Percentiles rank a stretch among this genome's conserved stretches.
Evolutionary conservation across 2,329 filamentous ascomycete genomes (phyloP).

Genomic region (Colletotrichum destructivum): DNA sequence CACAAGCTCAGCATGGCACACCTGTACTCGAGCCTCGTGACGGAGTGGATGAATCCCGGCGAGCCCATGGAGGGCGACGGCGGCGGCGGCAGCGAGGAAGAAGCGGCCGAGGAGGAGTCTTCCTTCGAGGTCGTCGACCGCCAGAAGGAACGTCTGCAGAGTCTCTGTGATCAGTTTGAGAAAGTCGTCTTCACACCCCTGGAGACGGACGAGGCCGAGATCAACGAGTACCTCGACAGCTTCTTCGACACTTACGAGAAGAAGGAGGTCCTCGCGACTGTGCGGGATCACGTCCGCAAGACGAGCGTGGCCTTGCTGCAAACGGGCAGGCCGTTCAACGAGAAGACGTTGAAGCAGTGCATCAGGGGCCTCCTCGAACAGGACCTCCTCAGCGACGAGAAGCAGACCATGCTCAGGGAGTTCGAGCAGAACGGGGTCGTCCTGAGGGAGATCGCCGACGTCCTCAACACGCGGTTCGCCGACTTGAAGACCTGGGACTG

Average conservation of each 20-base stretch:
- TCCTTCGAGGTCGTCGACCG: slow-evolving; percentile 11
- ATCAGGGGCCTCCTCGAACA: slow-evolving; percentile 60
- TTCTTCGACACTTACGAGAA: slow-evolving; percentile 56
- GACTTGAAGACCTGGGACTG: slow-evolving; percentile 63
- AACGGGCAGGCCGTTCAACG: slow-evolving; percentile 54
- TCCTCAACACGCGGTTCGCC: slow-evolving; percentile 66
- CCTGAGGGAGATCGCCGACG: slow-evolving; percentile 64
- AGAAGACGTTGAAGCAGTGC: slow-evolving; percentile 53
- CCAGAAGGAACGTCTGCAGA: slow-evolving; percentile 14
- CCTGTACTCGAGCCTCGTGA: slow-evolving; percentile 63
- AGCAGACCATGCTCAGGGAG: slow-evolving; percentile 58
- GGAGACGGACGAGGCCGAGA: slow-evolving; percentile 54
- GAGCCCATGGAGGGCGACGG: slow-evolving; percentile 40
- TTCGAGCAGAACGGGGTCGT: slow-evolving; percentile 59
- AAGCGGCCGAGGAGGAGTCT: slow-evolving; percentile 32
- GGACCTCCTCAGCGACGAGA: slow-evolving; percentile 61
- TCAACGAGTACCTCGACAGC: slow-evolving; percentile 56
- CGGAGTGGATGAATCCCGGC: slow-evolving; percentile 60
- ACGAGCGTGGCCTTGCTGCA: slow-evolving; percentile 44
- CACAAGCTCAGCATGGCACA: slow-evolving; percentile 61
- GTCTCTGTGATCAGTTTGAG: slow-evolving; percentile 56
- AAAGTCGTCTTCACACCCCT: slow-evolving; percentile 58
- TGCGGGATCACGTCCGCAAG: slow-evolving; percentile 48
- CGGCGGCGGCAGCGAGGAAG: neutral
- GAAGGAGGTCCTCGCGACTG: slow-evolving; percentile 46